These are phyloP conservation scores for Phlegmacium glaucopus DNA, from an alignment of 768 basidiomycete species.

Conservation along the genomic window DNA sequence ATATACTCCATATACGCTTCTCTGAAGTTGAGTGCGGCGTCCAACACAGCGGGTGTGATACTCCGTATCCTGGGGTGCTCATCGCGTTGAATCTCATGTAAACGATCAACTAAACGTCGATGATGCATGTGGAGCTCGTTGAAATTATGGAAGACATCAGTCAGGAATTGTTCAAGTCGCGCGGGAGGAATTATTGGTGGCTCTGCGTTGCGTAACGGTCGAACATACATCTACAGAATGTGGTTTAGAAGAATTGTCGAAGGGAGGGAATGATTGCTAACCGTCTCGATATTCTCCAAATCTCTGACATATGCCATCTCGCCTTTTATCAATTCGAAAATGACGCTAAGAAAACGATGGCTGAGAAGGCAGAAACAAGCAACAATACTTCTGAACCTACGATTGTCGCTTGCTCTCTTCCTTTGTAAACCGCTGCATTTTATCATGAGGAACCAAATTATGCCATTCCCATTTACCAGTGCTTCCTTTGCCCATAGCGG, in stretches of 20 bases:
- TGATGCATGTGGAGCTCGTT: conserved; percentile 74
- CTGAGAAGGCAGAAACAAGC: not conserved
- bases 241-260: not conserved
- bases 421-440: conserved; percentile 55
- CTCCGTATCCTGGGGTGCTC: conserved; percentile 79
- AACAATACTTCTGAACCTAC: conserved; percentile 43
- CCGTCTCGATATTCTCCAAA: conserved; percentile 81
- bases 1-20: conserved; percentile 93
- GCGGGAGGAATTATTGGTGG: conserved; percentile 78
- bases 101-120: conserved; percentile 67
- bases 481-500: conserved; percentile 78
- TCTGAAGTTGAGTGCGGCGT: conserved; percentile 89
- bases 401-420: conserved; percentile 82
- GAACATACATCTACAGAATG: conserved; percentile 70
- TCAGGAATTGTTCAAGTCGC: conserved; percentile 71
- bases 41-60: conserved; percentile 81
- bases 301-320: conserved; percentile 98
- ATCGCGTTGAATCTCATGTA: conserved; percentile 86
- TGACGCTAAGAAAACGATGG: conserved; percentile 49
- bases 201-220: conserved; percentile 66
- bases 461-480: conserved; percentile 88
- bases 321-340: conserved; percentile 93
- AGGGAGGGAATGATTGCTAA: conserved; percentile 31
- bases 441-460: conserved; percentile 70
- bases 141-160: conserved; percentile 89